Base-by-base conservation (phyloP, 2,329 filamentous ascomycete species). In the Colletotrichum plurivorum region DNA sequence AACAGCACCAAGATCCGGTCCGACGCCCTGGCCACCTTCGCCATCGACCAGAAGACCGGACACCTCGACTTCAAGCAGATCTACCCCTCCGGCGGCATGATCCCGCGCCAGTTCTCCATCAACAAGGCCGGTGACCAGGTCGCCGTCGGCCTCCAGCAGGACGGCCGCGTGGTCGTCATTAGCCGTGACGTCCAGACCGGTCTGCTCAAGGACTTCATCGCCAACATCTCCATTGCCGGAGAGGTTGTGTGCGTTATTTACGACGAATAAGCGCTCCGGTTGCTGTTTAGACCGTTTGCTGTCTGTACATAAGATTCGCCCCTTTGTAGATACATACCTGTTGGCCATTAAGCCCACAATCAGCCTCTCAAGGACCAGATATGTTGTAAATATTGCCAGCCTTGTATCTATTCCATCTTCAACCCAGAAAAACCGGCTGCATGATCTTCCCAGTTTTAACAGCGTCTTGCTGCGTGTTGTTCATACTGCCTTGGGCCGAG, bases 41-140 rank as follows among this genome's bases (percentile, higher is more conserved):
- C 81, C 59, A 86, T 93, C 71, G 79, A 89, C 73, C 70, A 75
- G 2, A 70, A 75, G 12, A 85, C 85, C 18, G 92, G 90, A 7
- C 81, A 78, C 1, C 81, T 94, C 22, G 78, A 75, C 1, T 85
- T 88, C 67, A 77, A 88, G 2, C 86, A 91, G 73, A 82, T 89
- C 18, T 85, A 85, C 15, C 84, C 91, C 0, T 86, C 89, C 0
- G 90, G 90, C 55, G 93, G 93, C 2, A 78, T 80, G 5, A 86
- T 85, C 63, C 92, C 93, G 0, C 85, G 93, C 18, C 90, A 92
- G 27, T 92, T 93, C 76, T 87, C 85, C 55, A 79, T 93, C 65
- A 94, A 91, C 77, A 84, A 84, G 69, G 86, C 85, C 7, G 92
- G 92, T 0, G 84, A 85, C 61, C 79, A 91, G 67, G 79, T 94